A percentile compares a stretch with the other conserved stretches of the same genome.
Conservation (phyloP, 352 stramenopile species). For the Phytopythium mirpurense region DNA sequence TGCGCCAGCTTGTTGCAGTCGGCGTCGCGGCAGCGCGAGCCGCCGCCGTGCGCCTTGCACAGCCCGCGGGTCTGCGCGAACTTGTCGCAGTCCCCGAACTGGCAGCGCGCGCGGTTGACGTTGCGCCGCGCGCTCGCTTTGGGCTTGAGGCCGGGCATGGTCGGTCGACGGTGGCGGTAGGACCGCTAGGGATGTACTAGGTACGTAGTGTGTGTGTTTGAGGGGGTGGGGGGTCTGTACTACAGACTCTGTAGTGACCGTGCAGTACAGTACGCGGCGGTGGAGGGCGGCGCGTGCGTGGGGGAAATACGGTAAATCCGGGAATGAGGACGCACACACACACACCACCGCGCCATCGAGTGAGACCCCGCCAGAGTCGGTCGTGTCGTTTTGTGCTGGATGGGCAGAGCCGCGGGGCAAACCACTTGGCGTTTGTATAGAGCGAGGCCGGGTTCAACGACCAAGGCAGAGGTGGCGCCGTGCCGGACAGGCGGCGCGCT, state of each 20-base stretch:
- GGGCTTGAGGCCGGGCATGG: constrained; percentile 20
- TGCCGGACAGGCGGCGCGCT: not conserved
- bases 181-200: too few species aligned
- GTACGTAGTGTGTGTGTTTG: too few species aligned
- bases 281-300: too few species aligned
- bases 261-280: constrained; percentile 1
- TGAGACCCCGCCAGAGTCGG: not conserved
- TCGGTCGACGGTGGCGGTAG: too few species aligned
- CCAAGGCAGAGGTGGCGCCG: constrained; percentile 1
- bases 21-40: constrained; percentile 68
- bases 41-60: constrained; percentile 83
- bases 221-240: too few species aligned
- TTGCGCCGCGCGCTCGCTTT: constrained; percentile 37
- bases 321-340: not conserved
- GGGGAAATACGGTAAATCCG: not conserved
- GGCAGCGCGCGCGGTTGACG: constrained; percentile 69
- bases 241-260: constrained; percentile 14
- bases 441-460: not conserved
- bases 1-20: constrained; percentile 81
- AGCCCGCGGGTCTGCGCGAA: constrained; percentile 78
- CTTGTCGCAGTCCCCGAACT: constrained; percentile 71
- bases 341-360: not conserved
- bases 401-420: not conserved
- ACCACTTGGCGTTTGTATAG: not conserved
- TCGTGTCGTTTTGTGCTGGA: not conserved